Evolutionary conservation across 2,329 filamentous ascomycete species (phyloP).

Genomic region (Epichloe sylvatica): DNA sequence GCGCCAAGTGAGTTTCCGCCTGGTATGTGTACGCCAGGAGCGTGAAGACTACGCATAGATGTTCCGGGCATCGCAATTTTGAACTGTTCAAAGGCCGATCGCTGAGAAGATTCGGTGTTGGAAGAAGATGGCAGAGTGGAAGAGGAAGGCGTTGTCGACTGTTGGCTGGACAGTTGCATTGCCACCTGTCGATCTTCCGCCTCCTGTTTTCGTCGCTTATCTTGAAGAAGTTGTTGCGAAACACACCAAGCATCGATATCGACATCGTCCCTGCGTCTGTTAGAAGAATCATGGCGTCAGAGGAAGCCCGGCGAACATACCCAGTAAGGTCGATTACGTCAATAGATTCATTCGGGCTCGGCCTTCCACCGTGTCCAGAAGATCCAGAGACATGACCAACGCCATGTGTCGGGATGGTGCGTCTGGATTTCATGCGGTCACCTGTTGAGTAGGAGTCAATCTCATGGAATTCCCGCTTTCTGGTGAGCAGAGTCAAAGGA

Average conservation of each 20-base stretch:
- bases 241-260: conserved; percentile 16
- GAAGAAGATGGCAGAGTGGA: neutral
- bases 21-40: neutral
- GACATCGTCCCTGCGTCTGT: conserved; percentile 18
- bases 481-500: conserved; percentile 13
- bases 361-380: neutral
- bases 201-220: conserved; percentile 19
- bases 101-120: neutral
- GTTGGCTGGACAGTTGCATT: conserved; percentile 14
- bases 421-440: conserved; percentile 19
- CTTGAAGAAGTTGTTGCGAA: conserved; percentile 22
- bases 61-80: neutral
- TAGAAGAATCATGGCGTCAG: neutral
- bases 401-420: conserved; percentile 14
- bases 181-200: conserved; percentile 17
- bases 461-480: conserved; percentile 17
- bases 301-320: conserved; percentile 12
- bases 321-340: conserved; percentile 30
- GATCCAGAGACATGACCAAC: neutral
- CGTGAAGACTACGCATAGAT: neutral
- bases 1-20: neutral
- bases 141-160: neutral
- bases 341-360: conserved; percentile 4
- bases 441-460: conserved; percentile 7
- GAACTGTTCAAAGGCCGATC: conserved; percentile 10